These are phyloP conservation scores for Neonectria magnoliae DNA, from an alignment of 2,329 filamentous ascomycete genomes.

Conservation along the genomic window DNA sequence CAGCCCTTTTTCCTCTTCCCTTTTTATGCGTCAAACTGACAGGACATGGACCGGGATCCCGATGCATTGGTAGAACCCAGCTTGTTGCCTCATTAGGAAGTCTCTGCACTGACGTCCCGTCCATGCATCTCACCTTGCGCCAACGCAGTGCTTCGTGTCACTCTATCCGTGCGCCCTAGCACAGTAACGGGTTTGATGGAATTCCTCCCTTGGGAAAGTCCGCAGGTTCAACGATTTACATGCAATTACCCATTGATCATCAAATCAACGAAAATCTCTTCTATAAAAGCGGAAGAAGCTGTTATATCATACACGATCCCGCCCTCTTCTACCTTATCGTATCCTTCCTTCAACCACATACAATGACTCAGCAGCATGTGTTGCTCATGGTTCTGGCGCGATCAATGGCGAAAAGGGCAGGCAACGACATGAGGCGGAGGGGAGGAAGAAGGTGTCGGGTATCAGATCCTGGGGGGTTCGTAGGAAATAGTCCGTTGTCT, in stretches of 20 bases:
- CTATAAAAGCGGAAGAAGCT: conserved; percentile 17
- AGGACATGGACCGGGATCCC: conserved; percentile 10
- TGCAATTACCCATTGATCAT: background rate
- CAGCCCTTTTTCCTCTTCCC: conserved; percentile 45
- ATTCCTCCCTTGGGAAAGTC: background rate
- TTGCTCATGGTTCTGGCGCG: background rate
- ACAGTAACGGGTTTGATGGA: background rate
- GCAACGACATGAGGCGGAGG: conserved; percentile 1
- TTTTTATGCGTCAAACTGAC: conserved; percentile 18
- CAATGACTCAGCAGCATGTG: conserved; percentile 8
- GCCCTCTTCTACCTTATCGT: conserved; percentile 1
- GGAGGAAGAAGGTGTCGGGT: conserved; percentile 1
- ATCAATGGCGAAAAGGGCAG: conserved; percentile 1
- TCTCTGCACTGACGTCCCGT: background rate
- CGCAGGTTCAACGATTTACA: background rate
- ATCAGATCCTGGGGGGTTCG: conserved; percentile 21
- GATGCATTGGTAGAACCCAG: conserved; percentile 13
- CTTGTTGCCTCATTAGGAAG: conserved; percentile 29
- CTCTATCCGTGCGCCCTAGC: background rate
- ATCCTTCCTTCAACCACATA: conserved; percentile 3
- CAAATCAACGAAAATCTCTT: conserved; percentile 19
- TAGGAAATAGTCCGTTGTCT: conserved; percentile 41
- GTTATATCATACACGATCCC: conserved; percentile 27
- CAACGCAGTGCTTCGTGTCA: background rate
- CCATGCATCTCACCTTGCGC: background rate